Base-by-base conservation (phyloP, 371 early-diverging fungal species). In the Dentiscutata heterogama region DNA sequence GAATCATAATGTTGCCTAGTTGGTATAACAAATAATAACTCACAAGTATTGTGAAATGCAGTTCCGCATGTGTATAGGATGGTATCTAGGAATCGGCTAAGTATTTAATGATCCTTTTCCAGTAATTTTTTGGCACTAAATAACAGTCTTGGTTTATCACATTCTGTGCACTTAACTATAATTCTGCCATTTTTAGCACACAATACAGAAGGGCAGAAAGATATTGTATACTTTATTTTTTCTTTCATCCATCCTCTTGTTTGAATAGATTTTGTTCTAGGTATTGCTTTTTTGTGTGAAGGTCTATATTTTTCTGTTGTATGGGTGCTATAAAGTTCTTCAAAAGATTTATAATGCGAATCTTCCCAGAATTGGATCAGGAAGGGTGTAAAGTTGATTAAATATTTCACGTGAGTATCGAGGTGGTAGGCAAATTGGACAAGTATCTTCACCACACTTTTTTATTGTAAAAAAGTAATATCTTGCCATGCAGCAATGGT, bases 401-500 rank as follows among this genome's bases (percentile, higher is more conserved):
- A 65, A 65, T 31, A 35, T 65, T 35, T 65, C 31, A 16, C 5
- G 16, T 3, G 16, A 6, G 7, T 35, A 31, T 31, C 18, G 6
- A 18, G 20, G 14, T 65, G 2, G 65, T 35, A 31, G 14, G 65
- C 65, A 65, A 14, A 65, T 65, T 13, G 7, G 18, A 35, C 35
- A 65, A 18, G 0, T 7, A 65, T 31, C 18, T 16, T 65, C 2
- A 11, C 16, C 18, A 35, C 65, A 65, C 35, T 65, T 65, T 65
- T 65, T 65, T 65, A 65, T 65, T 16, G 27, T 35, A 65, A 65
- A 65, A 65, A 65, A 65, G 29, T 65, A 65, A 31, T 65, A 35
- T 5, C 10, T 22, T 27, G 18, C 10, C 13, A 0, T 22, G 29
- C 29, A 63, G 3, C 13, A 63, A 14, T 29, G 65, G 7, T 65